These are phyloP conservation scores for Annona squamosa DNA, from an alignment of 164 flowering plant genomes.

Conservation along the genomic window DNA sequence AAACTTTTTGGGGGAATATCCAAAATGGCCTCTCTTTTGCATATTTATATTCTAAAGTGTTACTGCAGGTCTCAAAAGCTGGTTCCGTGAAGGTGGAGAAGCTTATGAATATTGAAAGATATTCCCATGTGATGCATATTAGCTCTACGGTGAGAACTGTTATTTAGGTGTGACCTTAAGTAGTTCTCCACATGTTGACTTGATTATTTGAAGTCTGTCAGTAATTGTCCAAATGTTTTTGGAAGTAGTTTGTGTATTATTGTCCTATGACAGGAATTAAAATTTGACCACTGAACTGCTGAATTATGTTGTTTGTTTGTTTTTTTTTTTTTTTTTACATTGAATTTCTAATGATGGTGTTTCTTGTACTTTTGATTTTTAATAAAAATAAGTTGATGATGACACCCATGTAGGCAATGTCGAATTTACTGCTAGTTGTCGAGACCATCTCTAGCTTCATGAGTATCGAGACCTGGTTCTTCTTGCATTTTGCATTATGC, in stretches of 20 bases:
- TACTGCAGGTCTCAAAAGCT: conserved; percentile 64
- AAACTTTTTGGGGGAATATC: neutral
- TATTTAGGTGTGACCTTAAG: neutral
- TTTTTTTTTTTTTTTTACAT: no score
- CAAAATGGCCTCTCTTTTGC: neutral
- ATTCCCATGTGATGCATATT: conserved; percentile 99
- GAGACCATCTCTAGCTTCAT: no score
- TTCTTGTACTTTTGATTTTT: no score
- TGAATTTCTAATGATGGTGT: neutral
- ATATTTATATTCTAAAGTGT: neutral
- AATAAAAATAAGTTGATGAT: no score
- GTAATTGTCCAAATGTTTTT: no score
- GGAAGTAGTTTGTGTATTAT: neutral
- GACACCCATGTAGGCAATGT: no score
- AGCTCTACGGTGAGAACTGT: conserved; percentile 74
- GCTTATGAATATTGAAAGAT: conserved; percentile 85
- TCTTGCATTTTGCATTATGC: neutral
- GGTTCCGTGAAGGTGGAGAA: conserved; percentile 94
- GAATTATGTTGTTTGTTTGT: neutral
- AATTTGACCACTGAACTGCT: neutral
- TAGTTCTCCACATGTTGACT: neutral
- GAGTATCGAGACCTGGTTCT: no score
- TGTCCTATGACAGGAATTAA: neutral
- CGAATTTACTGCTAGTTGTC: no score
- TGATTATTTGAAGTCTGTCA: neutral